These are phyloP conservation scores for Bipolaris cookei DNA, from an alignment of 2,329 filamentous ascomycete genomes.

Conservation along the genomic window DNA sequence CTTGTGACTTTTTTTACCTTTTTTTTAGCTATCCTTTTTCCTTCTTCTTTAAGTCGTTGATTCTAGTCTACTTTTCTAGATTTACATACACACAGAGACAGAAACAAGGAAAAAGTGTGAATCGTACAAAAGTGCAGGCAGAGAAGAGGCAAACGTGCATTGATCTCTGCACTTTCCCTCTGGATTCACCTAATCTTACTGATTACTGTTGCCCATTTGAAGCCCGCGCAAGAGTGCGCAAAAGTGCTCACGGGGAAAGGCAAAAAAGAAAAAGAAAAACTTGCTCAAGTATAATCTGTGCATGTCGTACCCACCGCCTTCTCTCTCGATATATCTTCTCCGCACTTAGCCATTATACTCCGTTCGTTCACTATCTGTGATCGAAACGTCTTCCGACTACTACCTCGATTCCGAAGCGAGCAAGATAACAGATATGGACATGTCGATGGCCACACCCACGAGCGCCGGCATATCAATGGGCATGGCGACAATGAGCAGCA, in stretches of 20 bases:
- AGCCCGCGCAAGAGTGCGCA: neutral
- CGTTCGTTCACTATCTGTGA: neutral
- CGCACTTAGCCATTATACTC: neutral
- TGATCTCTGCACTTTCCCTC: neutral
- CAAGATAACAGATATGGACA: neutral
- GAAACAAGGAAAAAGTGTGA: too few species aligned
- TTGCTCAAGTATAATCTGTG: neutral
- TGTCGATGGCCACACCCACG: constrained; percentile 1
- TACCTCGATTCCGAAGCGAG: neutral
- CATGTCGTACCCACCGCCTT: neutral
- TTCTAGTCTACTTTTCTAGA: too few species aligned
- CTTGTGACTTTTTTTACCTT: too few species aligned
- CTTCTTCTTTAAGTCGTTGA: too few species aligned
- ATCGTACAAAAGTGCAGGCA: too few species aligned
- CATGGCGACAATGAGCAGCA: constrained; percentile 18
- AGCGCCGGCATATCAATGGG: neutral
- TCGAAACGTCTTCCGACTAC: neutral
- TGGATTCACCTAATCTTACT: neutral
- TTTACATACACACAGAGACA: too few species aligned
- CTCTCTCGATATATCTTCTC: too few species aligned
- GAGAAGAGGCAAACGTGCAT: too few species aligned
- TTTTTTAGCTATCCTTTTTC: too few species aligned
- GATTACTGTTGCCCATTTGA: neutral
- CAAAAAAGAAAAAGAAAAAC: neutral
- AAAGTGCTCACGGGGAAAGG: neutral